Base-by-base conservation (phyloP, 1,139 yeast genomes). In the Lodderomyces elongisporus region DNA sequence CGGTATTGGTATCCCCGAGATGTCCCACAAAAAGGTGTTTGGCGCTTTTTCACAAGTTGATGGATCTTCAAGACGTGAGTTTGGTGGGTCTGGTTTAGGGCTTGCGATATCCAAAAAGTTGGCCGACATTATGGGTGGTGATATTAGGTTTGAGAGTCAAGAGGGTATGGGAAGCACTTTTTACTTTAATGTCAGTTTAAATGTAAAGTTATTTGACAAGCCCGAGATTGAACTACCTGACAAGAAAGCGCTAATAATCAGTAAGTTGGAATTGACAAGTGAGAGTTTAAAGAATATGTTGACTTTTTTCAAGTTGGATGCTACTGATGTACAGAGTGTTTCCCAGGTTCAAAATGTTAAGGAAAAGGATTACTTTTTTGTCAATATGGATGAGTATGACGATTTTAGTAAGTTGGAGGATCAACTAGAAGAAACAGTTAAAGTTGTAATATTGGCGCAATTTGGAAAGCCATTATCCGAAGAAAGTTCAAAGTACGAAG, bases 71-170 rank as follows among this genome's bases (percentile, higher is more conserved):
- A 60, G 74, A 41, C 57, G 83, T 39, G 70, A 60, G 3, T 72
- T 64, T 52, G 82, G 82, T 9, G 83, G 83, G 2, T 64, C 80
- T 0, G 83, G 83, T 0, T 55, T 77, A 14, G 82, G 83, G 1
- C 54, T 77, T 29, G 77, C 81, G 0, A 76, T 77, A 32, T 72
- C 79, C 13, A 75, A 74, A 46, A 74, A 72, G 47, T 57, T 76
- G 21, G 73, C 76, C 1, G 79, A 74, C 36, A 49, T 74, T 23
- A 76, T 77, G 82, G 78, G 77, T 23, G 82, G 82, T 1, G 56
- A 57, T 5, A 58, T 77, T 23, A 60, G 70, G 3, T 74, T 74
- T 46, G 74, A 71, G 20, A 71, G 78, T 44, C 51, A 47, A 8
- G 77, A 71, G 43, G 75, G 75, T 2, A 52, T 55, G 21, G 82